Base-by-base conservation (phyloP, 2,329 filamentous ascomycete species). In the Dactylellina haptotyla region DNA sequence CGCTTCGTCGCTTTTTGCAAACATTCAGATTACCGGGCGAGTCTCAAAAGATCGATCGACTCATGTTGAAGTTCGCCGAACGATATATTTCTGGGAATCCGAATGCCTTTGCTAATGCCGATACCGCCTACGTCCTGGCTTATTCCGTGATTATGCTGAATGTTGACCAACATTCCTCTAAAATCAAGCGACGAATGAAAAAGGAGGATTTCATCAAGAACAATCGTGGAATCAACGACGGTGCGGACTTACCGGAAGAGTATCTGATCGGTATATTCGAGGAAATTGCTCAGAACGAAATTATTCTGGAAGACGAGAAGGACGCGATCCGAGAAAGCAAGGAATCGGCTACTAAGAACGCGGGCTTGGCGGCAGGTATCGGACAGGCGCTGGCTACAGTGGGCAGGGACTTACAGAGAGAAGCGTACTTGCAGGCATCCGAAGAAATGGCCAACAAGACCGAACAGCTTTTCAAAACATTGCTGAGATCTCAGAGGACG, bases 141-240 rank as follows among this genome's bases (percentile, higher is more conserved):
- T 99, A 99, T 81, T 98, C 94, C 0, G 95, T 98, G 63, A 97
- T 99, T 78, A 85, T 99, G 87, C 84, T 99, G 57, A 99, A 99
- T 80, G 97, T 93, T 0, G 95, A 99, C 83, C 87, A 94, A 77
- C 95, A 99, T 82, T 98, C 94, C 80, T 85, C 84, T 76, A 97
- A 97, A 80, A 87, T 99, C 78, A 85, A 84, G 1, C 88, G 87
- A 77, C 89, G 93, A 59, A 99, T 99, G 95, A 96, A 90, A 25
- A 93, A 93, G 76, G 91, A 97, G 75, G 96, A 99, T 77, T 99
- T 99, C 79, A 97, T 99, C 84, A 97, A 96, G 84, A 99, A 99
- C 82, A 99, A 99, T 81, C 86, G 95, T 26, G 95, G 95, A 67
- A 99, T 99, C 84, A 98, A 99, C 81, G 95, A 99, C 82, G 94